Percentiles rank a stretch among this genome's conserved stretches.
phyloP scores from a whole-genome alignment of 164 flowering plant species.

The Annona squamosa region DNA sequence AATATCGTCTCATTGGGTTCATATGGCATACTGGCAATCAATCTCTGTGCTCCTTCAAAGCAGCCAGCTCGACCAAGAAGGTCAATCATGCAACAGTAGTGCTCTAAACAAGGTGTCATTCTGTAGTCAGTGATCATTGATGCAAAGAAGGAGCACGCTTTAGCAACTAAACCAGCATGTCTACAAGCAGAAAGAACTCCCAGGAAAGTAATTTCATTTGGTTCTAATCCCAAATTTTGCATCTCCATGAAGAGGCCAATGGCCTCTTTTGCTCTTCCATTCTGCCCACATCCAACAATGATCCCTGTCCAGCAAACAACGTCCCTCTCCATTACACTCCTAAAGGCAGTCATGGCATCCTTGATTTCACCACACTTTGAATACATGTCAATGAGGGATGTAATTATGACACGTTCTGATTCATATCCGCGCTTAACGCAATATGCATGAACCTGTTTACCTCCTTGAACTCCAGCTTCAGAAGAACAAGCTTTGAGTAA shows the following conservation, averaged over 20 bases:
- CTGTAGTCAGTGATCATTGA: conserved; percentile 18
- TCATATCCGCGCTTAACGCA: conserved; percentile 18
- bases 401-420: conserved; percentile 15
- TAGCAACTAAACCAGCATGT: conserved; percentile 22
- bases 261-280: conserved; percentile 26
- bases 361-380: conserved; percentile 23
- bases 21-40: conserved; percentile 22
- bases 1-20: conserved; percentile 18
- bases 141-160: conserved; percentile 18
- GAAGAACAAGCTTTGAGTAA: conserved; percentile 24
- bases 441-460: conserved; percentile 23
- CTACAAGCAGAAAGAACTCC: conserved; percentile 26
- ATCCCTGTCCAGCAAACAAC: conserved; percentile 26
- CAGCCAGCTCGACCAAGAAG: conserved; percentile 25
- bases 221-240: conserved; percentile 17
- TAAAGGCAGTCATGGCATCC: conserved; percentile 16
- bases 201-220: conserved; percentile 23
- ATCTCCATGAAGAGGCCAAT: conserved; percentile 17
- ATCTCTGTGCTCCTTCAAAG: conserved; percentile 21
- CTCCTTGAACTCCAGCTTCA: conserved; percentile 15
- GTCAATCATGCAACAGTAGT: conserved; percentile 26
- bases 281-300: conserved; percentile 24
- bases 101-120: conserved; percentile 19
- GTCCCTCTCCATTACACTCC: conserved; percentile 11
- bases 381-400: conserved; percentile 25